Evolutionary conservation across 2,329 filamentous ascomycete genomes (phyloP).

Genomic region (Diaporthe citri): DNA sequence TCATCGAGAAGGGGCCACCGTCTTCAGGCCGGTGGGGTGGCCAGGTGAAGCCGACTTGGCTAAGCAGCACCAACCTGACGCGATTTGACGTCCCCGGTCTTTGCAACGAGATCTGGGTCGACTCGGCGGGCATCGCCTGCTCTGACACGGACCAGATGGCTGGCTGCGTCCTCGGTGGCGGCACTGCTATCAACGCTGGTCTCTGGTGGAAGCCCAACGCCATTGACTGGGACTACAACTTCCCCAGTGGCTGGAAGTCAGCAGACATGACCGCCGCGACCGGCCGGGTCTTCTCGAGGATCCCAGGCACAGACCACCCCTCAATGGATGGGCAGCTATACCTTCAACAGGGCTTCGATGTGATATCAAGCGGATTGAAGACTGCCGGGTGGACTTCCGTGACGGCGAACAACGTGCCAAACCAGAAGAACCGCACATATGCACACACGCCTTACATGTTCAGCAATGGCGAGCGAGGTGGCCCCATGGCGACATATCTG

Average conservation of each 20-base stretch:
- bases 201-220: slow-evolving; percentile 76
- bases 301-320: slow-evolving; percentile 76
- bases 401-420: slow-evolving; percentile 66
- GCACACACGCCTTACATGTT: slow-evolving; percentile 77
- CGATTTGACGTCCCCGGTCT: slow-evolving; percentile 76
- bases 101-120: slow-evolving; percentile 75
- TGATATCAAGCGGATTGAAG: slow-evolving; percentile 70
- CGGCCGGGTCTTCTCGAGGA: slow-evolving; percentile 74
- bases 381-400: slow-evolving; percentile 73
- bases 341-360: slow-evolving; percentile 74
- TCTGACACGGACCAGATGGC: slow-evolving; percentile 76
- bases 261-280: slow-evolving; percentile 71
- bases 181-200: slow-evolving; percentile 72
- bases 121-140: slow-evolving; percentile 72
- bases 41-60: slow-evolving; percentile 68
- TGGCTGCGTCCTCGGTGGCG: slow-evolving; percentile 74
- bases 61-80: slow-evolving; percentile 67
- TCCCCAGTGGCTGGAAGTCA: slow-evolving; percentile 78
- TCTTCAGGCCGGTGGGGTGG: slow-evolving; percentile 73
- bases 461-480: slow-evolving; percentile 73
- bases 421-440: slow-evolving; percentile 75
- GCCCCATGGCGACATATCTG: slow-evolving; percentile 79
- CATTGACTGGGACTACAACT: slow-evolving; percentile 78
- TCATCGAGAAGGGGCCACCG: slow-evolving; percentile 66
- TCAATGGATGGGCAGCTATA: slow-evolving; percentile 77